A percentile compares a stretch with the other conserved stretches of the same genome.
Evolutionary conservation across 306 rosid genomes (phyloP).

Genomic region (Hylodesmum podocarpum): DNA sequence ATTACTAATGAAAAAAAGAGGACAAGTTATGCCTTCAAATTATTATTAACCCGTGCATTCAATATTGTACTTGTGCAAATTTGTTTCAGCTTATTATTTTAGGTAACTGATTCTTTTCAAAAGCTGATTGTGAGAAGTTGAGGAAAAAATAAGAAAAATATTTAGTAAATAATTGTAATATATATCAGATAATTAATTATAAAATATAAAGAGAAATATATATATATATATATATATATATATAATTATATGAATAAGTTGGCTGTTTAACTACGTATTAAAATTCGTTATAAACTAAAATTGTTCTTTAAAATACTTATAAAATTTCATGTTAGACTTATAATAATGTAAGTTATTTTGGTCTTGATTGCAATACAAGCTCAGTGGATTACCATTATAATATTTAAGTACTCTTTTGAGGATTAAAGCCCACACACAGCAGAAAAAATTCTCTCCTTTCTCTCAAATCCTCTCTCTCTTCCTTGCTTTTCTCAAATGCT

Average conservation of each 20-base stretch:
- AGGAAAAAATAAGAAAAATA: not conserved
- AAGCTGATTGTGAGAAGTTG: not conserved
- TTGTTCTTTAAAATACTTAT: slow-evolving; percentile 4
- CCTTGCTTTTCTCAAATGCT: slow-evolving; percentile 14
- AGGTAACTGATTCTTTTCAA: not conserved
- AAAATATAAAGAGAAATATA: too few relatives aligned
- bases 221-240: too few relatives aligned
- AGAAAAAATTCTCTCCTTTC: slow-evolving; percentile 19
- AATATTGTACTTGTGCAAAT: not conserved
- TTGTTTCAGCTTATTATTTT: not conserved
- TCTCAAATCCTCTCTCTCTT: slow-evolving; percentile 3
- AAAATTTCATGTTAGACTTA: not conserved
- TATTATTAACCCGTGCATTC: not conserved
- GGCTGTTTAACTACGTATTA: too few relatives aligned
- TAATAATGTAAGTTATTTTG: not conserved
- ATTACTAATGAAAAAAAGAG: not conserved
- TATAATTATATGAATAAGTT: too few relatives aligned
- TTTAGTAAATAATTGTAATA: too few relatives aligned
- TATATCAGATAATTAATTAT: too few relatives aligned
- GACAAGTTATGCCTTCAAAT: not conserved
- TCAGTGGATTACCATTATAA: not conserved
- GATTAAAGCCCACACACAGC: slow-evolving; percentile 16
- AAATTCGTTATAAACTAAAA: too few relatives aligned
- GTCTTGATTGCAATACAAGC: slow-evolving; percentile 13
- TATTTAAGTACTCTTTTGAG: slow-evolving; percentile 4